Evolutionary conservation across 371 early-diverging fungal species (phyloP), one percentile per base, ranked within the genome.

Genomic region (Mucor circinelloides): DNA sequence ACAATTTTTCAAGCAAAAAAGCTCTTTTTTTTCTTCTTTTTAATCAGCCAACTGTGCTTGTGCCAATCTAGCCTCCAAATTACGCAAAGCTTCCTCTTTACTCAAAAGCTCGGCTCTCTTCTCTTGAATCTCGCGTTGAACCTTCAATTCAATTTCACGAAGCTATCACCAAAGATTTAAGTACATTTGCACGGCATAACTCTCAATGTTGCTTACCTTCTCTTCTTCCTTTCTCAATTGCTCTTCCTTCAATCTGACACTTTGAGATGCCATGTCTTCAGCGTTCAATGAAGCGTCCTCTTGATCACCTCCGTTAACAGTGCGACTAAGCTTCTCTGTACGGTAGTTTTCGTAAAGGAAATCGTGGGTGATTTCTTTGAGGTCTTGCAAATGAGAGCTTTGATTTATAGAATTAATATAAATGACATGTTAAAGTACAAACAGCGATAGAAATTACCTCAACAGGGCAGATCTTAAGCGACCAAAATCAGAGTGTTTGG

Each of bases 401-500:
- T 40, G 40, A 60, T 1, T 19, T 44, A 68, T 42, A 25, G 40
- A 28, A 17, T 46, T 25, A 42, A n/a, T 36, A 44, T 44, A 36
- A 6, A 4, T 19, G 40, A 31, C 44, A 38, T n/a, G 28, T 9
- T 13, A 36, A 7, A 34, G 19, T 21, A 61, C 58, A 50, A 38
- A 46, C n/a, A 23, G 27, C 27, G 10, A 23, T 12, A 9, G 27
- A 27, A 30, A 28, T 64, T 81, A 89, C 89, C 85, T 88, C 36
- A 97, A 85, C 44, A 98, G 81, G 58, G 95, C 94, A 73, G 93
- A 96, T 68, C 97, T 90, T 60, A 99, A 89, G 67, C 94, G 92
- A 23, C 92, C 94, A 81, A 99, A 99, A 74, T 99, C 99, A 76
- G 96, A 98, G 80, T 97, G 95, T 72, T 94, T 88, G 30, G 89